Evolutionary conservation across 73 alveolate genomes (phyloP).

Genomic region (Stentor roeselii): DNA sequence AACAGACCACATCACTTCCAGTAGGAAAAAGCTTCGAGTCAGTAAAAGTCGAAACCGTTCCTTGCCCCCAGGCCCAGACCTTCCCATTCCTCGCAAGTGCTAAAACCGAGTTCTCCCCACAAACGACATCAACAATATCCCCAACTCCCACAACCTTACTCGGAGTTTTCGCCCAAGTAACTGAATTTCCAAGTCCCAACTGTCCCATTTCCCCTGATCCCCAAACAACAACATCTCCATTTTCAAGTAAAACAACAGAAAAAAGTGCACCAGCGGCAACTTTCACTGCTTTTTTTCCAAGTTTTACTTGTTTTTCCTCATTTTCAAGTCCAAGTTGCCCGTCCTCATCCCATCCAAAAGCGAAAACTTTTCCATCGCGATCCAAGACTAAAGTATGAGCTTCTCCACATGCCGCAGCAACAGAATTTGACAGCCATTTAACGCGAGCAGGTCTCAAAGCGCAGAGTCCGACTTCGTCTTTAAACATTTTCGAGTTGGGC

Average conservation of each 20-base stretch:
- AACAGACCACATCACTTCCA: neutral
- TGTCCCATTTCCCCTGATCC: constrained; percentile 81
- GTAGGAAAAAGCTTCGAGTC: neutral
- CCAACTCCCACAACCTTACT: constrained; percentile 27
- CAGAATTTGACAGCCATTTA: constrained; percentile 5
- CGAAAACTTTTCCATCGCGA: constrained; percentile 33
- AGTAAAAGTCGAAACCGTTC: constrained; percentile 28
- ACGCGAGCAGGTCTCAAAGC: neutral
- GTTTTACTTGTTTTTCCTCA: neutral
- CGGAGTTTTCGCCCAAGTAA: constrained; percentile 35
- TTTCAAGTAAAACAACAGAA: constrained; percentile 55
- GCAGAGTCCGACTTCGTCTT: constrained; percentile 39
- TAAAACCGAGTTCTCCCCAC: constrained; percentile 73
- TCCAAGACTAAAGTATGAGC: constrained; percentile 53
- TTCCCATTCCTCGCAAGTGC: constrained; percentile 60
- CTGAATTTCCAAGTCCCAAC: constrained; percentile 70
- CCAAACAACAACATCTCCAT: constrained; percentile 72
- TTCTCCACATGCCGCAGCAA: constrained; percentile 48
- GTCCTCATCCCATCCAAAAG: constrained; percentile 58
- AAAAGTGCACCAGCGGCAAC: constrained; percentile 78
- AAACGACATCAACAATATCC: constrained; percentile 46
- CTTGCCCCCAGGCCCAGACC: constrained; percentile 86
- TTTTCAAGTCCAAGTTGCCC: constrained; percentile 45
- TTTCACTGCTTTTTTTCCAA: constrained; percentile 26
- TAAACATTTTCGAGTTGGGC: constrained; percentile 23